Evolutionary conservation across 768 basidiomycete genomes (phyloP).

Genomic region (Mycena amicta): DNA sequence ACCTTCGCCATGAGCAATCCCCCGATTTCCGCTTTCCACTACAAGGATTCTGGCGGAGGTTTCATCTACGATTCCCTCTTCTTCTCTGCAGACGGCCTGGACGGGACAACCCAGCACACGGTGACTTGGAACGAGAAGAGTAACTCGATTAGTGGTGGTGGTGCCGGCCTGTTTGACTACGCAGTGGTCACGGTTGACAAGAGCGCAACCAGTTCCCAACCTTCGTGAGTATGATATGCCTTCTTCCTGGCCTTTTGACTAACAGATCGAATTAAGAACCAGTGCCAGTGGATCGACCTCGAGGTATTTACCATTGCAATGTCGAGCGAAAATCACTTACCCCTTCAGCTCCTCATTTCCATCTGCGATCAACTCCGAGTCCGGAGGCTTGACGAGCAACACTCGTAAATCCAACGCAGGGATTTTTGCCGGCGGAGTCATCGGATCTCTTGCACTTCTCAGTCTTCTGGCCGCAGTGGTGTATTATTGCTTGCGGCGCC

Average conservation of each 20-base stretch:
- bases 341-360: neutral
- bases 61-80: neutral
- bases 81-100: neutral
- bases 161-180: neutral
- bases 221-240: neutral
- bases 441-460: neutral
- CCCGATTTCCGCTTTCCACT: neutral
- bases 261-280: neutral
- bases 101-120: neutral
- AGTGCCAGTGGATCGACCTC: neutral
- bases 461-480: neutral
- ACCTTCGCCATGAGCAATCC: neutral
- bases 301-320: neutral
- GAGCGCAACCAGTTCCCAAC: too few relatives aligned
- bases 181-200: constrained; percentile 1
- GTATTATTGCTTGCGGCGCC: neutral
- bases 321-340: neutral
- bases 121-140: neutral
- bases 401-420: neutral
- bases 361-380: neutral
- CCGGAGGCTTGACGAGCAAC: neutral
- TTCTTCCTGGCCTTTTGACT: neutral
- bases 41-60: neutral
- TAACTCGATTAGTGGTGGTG: neutral
- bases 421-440: neutral